Conservation (phyloP, 2,329 filamentous ascomycete species). For the Cercospora sp. region DNA sequence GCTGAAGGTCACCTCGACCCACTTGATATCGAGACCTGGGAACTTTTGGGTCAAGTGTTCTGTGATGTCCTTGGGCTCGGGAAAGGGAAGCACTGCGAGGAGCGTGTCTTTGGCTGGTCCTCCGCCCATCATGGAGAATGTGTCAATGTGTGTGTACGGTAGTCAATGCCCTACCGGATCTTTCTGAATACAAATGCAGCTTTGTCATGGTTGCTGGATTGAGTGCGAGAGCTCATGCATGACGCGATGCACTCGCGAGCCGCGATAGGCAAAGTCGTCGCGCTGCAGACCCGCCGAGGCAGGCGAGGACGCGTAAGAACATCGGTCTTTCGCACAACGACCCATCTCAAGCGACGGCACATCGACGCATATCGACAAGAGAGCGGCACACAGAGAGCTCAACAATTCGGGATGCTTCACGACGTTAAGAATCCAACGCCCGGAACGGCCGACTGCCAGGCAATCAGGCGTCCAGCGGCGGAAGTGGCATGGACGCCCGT, state of each 20-base stretch:
- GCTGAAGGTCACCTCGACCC: constrained; percentile 14
- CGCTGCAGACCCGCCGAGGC: background rate
- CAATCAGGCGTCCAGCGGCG: background rate
- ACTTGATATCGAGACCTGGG: constrained; percentile 18
- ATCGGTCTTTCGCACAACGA: background rate
- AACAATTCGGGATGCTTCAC: background rate
- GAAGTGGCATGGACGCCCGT: background rate
- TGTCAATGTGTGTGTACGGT: background rate
- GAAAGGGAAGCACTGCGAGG: constrained; percentile 37
- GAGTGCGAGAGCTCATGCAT: constrained; percentile 10
- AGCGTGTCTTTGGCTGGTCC: constrained; percentile 40
- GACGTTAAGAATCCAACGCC: background rate
- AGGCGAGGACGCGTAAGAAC: background rate
- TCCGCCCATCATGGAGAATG: constrained; percentile 37
- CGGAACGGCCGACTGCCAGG: background rate
- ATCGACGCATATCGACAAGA: background rate
- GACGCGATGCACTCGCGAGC: constrained; percentile 9
- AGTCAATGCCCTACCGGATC: background rate
- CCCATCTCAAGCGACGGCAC: background rate
- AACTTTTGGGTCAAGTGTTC: constrained; percentile 42
- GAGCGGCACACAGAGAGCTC: background rate
- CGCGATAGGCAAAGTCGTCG: background rate
- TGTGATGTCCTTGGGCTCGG: constrained; percentile 45
- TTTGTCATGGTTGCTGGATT: background rate
- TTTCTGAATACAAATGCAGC: background rate